Evolutionary conservation across 495 filamentous ascomycete species (phyloP).

Genomic region (Trichoderma virens): DNA sequence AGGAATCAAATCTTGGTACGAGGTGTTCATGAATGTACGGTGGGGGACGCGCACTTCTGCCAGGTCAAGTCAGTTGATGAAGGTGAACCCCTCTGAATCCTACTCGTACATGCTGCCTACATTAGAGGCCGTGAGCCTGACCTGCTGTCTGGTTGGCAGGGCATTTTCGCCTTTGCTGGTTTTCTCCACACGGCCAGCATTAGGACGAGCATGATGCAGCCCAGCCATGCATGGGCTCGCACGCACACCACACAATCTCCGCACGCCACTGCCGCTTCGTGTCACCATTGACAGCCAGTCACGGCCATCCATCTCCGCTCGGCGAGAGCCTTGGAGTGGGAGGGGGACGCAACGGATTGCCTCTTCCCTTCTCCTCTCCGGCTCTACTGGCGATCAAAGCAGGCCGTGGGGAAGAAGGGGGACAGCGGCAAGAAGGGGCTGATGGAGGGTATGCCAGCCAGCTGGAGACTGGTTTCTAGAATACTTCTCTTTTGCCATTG

Average conservation of each 20-base stretch:
- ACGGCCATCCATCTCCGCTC: not conserved
- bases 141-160: not conserved
- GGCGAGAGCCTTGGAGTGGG: not conserved
- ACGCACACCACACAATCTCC: not conserved
- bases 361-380: not conserved
- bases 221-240: not conserved
- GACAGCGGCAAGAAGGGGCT: not conserved
- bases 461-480: not conserved
- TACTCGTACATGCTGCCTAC: not conserved
- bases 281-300: slow-evolving; percentile 1
- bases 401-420: slow-evolving; percentile 1
- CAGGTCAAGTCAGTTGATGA: not conserved
- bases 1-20: not conserved
- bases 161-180: not conserved
- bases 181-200: not conserved
- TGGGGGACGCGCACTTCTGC: not conserved
- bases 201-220: not conserved
- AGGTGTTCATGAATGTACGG: not conserved
- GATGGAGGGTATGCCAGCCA: not conserved
- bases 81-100: not conserved
- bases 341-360: not conserved
- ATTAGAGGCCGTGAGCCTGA: not conserved
- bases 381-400: not conserved
- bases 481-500: not conserved
- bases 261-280: not conserved